Evolutionary conservation across 2,329 filamentous ascomycete genomes (phyloP).

Genomic region (Sporothrix pallida): DNA sequence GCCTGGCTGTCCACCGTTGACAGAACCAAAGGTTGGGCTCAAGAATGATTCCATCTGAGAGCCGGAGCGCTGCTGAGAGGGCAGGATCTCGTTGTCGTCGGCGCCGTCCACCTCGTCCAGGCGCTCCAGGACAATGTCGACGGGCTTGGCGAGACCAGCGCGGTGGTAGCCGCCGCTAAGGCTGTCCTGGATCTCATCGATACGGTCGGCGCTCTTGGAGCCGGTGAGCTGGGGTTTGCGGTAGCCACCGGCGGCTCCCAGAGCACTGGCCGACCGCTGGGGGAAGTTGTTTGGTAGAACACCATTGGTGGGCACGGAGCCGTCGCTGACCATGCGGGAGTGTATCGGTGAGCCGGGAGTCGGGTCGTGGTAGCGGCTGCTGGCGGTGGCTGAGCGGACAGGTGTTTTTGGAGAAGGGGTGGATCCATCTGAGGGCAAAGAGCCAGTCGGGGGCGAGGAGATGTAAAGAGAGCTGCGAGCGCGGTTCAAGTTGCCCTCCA

Average conservation of each 20-base stretch:
- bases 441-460: conserved; percentile 68
- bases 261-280: conserved; percentile 68
- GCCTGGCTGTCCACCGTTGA: conserved; percentile 48
- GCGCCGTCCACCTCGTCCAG: conserved; percentile 59
- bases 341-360: conserved; percentile 53
- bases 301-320: neutral
- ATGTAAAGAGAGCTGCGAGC: conserved; percentile 72
- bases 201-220: conserved; percentile 53
- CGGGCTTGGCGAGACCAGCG: conserved; percentile 47
- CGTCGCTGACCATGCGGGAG: conserved; percentile 65
- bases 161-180: conserved; percentile 44
- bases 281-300: conserved; percentile 47
- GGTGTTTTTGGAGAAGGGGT: conserved; percentile 59
- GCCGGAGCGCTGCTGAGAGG: conserved; percentile 40
- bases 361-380: conserved; percentile 41
- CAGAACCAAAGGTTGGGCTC: conserved; percentile 54
- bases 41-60: conserved; percentile 48
- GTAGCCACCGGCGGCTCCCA: conserved; percentile 64
- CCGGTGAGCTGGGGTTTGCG: conserved; percentile 53
- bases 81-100: conserved; percentile 34
- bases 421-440: conserved; percentile 60
- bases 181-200: conserved; percentile 45
- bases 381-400: conserved; percentile 48
- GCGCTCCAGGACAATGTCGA: conserved; percentile 53
- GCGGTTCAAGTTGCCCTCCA: conserved; percentile 88